Base-by-base conservation (phyloP, 2,329 filamentous ascomycete species). In the Podosphaera leucotricha region DNA sequence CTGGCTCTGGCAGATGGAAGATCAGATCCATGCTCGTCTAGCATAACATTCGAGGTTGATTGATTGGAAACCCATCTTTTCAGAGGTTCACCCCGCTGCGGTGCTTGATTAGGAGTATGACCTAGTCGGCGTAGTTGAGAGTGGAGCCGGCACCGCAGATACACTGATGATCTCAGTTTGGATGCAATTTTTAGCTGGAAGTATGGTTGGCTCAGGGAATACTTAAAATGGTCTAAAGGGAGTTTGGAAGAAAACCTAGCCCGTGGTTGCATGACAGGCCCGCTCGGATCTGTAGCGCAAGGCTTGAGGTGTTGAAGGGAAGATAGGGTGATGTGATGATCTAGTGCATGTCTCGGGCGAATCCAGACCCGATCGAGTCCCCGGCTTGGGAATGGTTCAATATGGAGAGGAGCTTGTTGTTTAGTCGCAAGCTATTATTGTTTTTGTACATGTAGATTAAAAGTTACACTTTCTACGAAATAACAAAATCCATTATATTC, bases 1-100 rank as follows among this genome's bases (percentile, higher is more conserved):
- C 59, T 58, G 52, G 68, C 65, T 52, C 59, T 54, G 47, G 61
- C 54, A n/a, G 66, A 69, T 42, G 66, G 66, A 40, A 68, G 64
- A 19, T 64, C 57, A 41, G 55, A 52, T 1, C 40, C 13, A 21
- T 24, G 41, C 38, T 52, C 50, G 44, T 51, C 42, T 43, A 24
- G 28, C 19, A 47, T 6, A 38, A n/a, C 10, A n/a, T 33, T 33
- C 11, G 28, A n/a, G 4, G 6, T 33, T 4, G 28, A 33, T 33
- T 33, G 28, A n/a, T n/a, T 13, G 3, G 28, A 13, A 33, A 3
- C 13, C 28, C 8, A 13, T 33, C 15, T n/a, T 7, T 33, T 33
- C 6, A 7, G 28, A 33, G 44, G 38, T 19, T 46, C 44, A n/a
- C 46, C 47, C 21, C 45, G 45, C 43, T 43, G 21, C 44, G 43